Percentiles rank a stretch among this genome's conserved stretches.
Conservation (phyloP, 2,329 filamentous ascomycete genomes). For the Colletotrichum tropicicola region DNA sequence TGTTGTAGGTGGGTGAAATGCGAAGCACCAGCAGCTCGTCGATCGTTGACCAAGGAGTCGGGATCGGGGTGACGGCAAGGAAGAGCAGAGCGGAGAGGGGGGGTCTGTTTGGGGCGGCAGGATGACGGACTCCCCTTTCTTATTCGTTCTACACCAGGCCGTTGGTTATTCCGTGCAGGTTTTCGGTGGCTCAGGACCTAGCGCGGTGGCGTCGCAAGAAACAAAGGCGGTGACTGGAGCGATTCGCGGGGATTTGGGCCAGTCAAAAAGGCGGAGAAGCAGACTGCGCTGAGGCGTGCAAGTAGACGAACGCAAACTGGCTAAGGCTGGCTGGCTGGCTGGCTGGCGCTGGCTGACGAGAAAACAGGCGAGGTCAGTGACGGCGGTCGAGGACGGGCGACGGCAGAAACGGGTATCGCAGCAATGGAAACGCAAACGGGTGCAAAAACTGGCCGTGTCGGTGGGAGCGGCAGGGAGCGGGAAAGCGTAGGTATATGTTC, state of each 20-base stretch:
- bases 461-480: not conserved
- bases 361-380: constrained; percentile 15
- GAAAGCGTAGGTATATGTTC: constrained; percentile 4
- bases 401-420: constrained; percentile 22
- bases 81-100: not conserved
- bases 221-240: constrained; percentile 34
- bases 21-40: constrained; percentile 9
- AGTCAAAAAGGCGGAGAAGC: constrained; percentile 17
- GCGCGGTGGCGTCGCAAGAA: constrained; percentile 32
- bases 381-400: constrained; percentile 15
- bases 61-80: constrained; percentile 15
- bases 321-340: constrained; percentile 3
- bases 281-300: constrained; percentile 8
- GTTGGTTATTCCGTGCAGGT: constrained; percentile 29
- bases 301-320: constrained; percentile 13
- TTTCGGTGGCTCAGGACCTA: constrained; percentile 30
- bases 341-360: not conserved
- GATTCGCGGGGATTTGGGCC: constrained; percentile 31
- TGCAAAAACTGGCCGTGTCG: constrained; percentile 8
- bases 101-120: constrained; percentile 16
- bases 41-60: constrained; percentile 24
- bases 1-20: not conserved
- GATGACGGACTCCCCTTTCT: constrained; percentile 29
- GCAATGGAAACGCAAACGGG: constrained; percentile 28
- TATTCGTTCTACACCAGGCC: constrained; percentile 30